Base-by-base conservation (phyloP, 108 stramenopile genomes). In the Bacterosira constricta region DNA sequence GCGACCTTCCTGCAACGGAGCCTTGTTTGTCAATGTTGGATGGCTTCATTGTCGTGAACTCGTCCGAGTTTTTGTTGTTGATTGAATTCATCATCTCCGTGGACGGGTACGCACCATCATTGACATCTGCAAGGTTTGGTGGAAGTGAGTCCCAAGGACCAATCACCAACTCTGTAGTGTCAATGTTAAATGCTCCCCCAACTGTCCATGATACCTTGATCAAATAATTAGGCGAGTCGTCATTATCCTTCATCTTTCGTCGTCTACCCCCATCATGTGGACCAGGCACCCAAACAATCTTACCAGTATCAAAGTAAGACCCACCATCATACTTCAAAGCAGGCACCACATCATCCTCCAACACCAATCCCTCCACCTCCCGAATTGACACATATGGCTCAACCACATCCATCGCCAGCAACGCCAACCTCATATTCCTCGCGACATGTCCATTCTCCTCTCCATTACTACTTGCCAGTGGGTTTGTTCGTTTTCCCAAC, bases 391-490 rank as follows among this genome's bases (percentile, higher is more conserved):
- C 86, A 57, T 95, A 96, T 13, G 96, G 94, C 76, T 93, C 86
- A 11, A 89, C 91, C 34, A 88, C 52, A 73, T 95, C 96, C 20
- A 90, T 67, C 17, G 80, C 72, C 51, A 86, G 23, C 53, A 96
- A 77, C 1, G 82, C 77, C 58, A 95, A 60, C 35, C 85, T 69
- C 34, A 96, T 57, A 60, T 96, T 96, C 35, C 94, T 58, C 17
- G 93, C 69, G n/a, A 96, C 82, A 80, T 96, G 93, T 0, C 94
- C 96, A 60, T 92, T 91, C 18, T 73, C 85, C 1, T 26, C 57
- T 20, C 84, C 80, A 58, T 54, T 57, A 27, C 63, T 63, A 26
- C 70, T 76, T 9, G 91, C 73, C 53, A 94, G 32, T 17, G 84
- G 86, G 57, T 71, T 31, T 23, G 47, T 59, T n/a, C 79, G 62